Evolutionary conservation across 2,329 filamentous ascomycete genomes (phyloP).

Genomic region (Fusarium palustre): DNA sequence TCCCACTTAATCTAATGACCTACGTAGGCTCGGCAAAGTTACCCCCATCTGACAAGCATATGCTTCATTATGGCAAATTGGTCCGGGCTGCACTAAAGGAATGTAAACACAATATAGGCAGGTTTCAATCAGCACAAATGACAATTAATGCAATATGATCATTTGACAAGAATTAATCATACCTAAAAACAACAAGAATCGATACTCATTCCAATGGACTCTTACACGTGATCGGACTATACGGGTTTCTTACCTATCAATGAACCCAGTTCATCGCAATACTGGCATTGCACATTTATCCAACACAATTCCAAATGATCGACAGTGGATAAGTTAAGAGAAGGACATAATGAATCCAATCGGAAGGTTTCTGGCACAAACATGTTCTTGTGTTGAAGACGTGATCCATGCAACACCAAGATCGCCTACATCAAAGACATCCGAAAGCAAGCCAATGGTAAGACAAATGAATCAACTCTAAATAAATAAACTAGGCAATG

Average conservation of each 20-base stretch:
- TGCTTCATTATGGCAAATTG: slow-evolving; percentile 17
- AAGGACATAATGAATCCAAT: not conserved
- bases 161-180: not conserved
- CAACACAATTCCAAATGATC: not conserved
- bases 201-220: not conserved
- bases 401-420: not conserved
- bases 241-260: not conserved
- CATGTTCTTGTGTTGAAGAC: not conserved
- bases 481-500: not conserved
- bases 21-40: slow-evolving; percentile 13
- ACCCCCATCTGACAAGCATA: slow-evolving; percentile 22
- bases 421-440: slow-evolving; percentile 1
- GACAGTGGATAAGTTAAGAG: not conserved
- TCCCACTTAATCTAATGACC: slow-evolving; percentile 40
- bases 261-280: not conserved
- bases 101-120: not conserved
- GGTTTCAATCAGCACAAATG: not conserved
- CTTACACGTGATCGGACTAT: slow-evolving; percentile 12
- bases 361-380: not conserved
- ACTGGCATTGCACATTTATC: not conserved
- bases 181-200: too few species aligned
- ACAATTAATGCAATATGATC: not conserved
- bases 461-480: not conserved
- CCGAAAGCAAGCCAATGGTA: not conserved
- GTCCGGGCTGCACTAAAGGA: slow-evolving; percentile 2